A percentile compares a stretch with the other conserved stretches of the same genome.
Conservation (phyloP, 1,139 yeast species). For the Kluyveromyces marxianus region DNA sequence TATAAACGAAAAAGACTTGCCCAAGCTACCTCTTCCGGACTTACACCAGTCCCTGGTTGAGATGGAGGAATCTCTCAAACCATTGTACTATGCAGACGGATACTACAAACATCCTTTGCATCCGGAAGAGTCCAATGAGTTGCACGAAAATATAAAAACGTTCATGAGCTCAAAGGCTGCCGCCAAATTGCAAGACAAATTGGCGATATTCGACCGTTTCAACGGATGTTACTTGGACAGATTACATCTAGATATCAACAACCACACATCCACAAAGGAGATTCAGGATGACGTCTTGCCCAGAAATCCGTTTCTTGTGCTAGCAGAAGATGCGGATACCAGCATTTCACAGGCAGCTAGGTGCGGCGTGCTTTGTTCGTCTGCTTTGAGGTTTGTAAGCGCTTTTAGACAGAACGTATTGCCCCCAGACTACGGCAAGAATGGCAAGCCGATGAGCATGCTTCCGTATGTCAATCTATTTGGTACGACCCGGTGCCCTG, state of each 20-base stretch:
- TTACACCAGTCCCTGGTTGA: constrained; percentile 18
- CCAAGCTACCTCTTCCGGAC: constrained; percentile 26
- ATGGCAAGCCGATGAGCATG: constrained; percentile 53
- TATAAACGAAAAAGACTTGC: constrained; percentile 10
- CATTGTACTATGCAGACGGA: constrained; percentile 28
- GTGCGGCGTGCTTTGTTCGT: constrained; percentile 57
- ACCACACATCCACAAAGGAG: constrained; percentile 46
- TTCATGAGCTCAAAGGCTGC: constrained; percentile 40
- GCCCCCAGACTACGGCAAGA: constrained; percentile 51
- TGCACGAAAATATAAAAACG: constrained; percentile 30
- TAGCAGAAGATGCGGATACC: constrained; percentile 66
- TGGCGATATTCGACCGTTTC: constrained; percentile 36
- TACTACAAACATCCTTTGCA: constrained; percentile 25
- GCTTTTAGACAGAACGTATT: constrained; percentile 48
- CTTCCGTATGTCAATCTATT: constrained; percentile 56
- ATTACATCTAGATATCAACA: constrained; percentile 44
- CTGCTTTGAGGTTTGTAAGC: constrained; percentile 56
- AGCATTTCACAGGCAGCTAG: constrained; percentile 59
- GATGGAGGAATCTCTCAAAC: constrained; percentile 24
- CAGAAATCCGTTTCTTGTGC: constrained; percentile 62
- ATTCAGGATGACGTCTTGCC: constrained; percentile 70
- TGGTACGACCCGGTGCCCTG: constrained; percentile 61
- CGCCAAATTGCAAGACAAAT: constrained; percentile 45
- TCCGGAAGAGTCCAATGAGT: constrained; percentile 16
- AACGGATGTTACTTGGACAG: constrained; percentile 54